Conservation (phyloP, 192 early-diverging fungal species). For the Coemansia sp. region DNA sequence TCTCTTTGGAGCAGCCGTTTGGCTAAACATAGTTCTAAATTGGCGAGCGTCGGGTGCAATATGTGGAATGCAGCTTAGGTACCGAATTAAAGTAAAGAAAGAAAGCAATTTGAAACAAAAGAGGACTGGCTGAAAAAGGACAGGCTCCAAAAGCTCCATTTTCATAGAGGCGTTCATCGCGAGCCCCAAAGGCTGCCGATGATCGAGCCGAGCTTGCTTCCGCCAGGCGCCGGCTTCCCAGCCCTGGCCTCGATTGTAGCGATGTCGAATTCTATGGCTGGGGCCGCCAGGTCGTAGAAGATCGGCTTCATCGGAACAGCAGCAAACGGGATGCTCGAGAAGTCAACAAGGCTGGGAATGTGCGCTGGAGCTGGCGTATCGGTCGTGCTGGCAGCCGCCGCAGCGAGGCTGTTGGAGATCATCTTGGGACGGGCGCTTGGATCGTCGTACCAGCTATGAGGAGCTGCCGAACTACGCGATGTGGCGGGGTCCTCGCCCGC, state of each 20-base stretch:
- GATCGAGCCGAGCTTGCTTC: conserved; percentile 39
- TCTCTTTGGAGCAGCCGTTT: conserved; percentile 22
- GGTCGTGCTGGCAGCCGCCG: conserved; percentile 2
- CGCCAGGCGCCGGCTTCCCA: conserved; percentile 13
- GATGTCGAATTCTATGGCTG: conserved; percentile 44
- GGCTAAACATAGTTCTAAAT: conserved; percentile 39
- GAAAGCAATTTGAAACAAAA: not conserved
- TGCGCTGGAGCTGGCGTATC: not conserved
- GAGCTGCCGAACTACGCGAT: not conserved
- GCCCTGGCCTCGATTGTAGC: conserved; percentile 23
- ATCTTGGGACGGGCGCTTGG: conserved; percentile 10
- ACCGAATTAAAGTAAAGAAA: not conserved
- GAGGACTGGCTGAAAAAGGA: not conserved
- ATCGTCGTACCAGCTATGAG: conserved; percentile 3
- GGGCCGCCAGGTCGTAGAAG: conserved; percentile 52
- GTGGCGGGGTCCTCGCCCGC: not conserved
- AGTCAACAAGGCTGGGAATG: conserved; percentile 35
- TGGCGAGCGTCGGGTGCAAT: not conserved
- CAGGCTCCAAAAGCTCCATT: no score
- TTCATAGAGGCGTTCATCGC: no score
- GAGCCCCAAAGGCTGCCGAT: conserved; percentile 50
- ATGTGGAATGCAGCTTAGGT: not conserved
- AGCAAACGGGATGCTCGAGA: conserved; percentile 12
- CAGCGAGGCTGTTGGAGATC: conserved; percentile 19
- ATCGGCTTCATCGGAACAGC: conserved; percentile 44